Conservation (phyloP, 768 basidiomycete genomes). For the Goffeauzyma gilvescens region DNA sequence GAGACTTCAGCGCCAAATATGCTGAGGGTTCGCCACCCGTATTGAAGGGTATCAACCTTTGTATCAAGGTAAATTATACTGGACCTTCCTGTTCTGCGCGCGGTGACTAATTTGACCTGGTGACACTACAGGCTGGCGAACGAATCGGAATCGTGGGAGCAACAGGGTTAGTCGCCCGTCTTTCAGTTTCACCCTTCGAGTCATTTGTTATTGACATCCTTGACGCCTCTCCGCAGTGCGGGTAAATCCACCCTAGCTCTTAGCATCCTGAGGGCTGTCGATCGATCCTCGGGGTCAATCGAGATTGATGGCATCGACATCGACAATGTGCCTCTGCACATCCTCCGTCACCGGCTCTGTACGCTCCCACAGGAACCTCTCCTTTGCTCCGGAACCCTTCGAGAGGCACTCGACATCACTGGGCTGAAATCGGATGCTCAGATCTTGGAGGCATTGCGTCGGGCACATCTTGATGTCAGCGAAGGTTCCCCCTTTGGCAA, state of each 20-base stretch:
- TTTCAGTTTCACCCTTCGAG: not conserved
- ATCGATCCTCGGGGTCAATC: constrained; percentile 17
- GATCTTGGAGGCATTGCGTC: constrained; percentile 23
- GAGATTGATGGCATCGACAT: constrained; percentile 28
- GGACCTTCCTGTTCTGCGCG: not conserved
- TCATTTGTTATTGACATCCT: too few species aligned
- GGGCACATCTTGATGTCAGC: constrained; percentile 22
- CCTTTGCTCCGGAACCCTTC: constrained; percentile 27
- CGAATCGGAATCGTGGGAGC: constrained; percentile 28
- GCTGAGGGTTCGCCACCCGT: constrained; percentile 26
- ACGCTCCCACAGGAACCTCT: constrained; percentile 30
- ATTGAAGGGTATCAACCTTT: constrained; percentile 20
- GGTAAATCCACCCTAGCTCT: constrained; percentile 28
- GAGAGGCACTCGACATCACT: constrained; percentile 28
- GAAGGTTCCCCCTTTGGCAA: constrained; percentile 13
- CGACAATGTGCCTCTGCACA: constrained; percentile 12
- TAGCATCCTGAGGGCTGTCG: constrained; percentile 23
- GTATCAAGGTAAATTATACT: constrained; percentile 15
- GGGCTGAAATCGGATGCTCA: constrained; percentile 19
- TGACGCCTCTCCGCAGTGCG: too few species aligned
- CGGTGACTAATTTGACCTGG: not conserved
- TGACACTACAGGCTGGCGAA: constrained; percentile 14
- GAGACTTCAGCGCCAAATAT: constrained; percentile 22
- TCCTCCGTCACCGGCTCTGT: constrained; percentile 23
- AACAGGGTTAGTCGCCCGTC: constrained; percentile 9